Evolutionary conservation across 768 basidiomycete genomes (phyloP), one percentile per base, ranked within the genome.

Genomic region (Agrocybe chaxingu): DNA sequence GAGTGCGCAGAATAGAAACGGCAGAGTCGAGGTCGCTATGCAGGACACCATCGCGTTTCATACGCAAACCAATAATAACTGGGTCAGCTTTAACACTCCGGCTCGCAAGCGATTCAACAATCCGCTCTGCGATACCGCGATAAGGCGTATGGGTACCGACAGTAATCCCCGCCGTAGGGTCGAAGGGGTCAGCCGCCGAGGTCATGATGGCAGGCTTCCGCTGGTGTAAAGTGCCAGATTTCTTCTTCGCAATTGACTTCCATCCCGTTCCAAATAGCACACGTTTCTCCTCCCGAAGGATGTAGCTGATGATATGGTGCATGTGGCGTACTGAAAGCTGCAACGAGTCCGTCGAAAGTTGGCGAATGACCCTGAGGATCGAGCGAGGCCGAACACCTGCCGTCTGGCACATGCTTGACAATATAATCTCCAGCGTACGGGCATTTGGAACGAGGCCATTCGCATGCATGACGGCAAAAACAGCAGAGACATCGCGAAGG

Each of bases 41-140:
- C 40, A 79, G 63, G 13, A 81, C 70, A 7, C 76, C 81, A 52
- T 88, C 82, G 41, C 81, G 78, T 53, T 75, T 70, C 50, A 92
- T 81, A 39, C 85, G 82, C 55, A 88, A 66, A 7, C 78, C 80
- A 45, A 83, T 67, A 46, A 82, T 79, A 29, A 76, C 73, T 32
- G 73, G 68, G 61, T 91, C 85, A 52, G 76, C 76, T 56, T 73
- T 75, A 42, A 85, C 65, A 29, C 70, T 68, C 37, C 80, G 77
- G 11, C 63, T 66, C 29, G 63, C 57, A 33, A 89, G 64, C 6
- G 79, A 77, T 42, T 72, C 66, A 7, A 81, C 19, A 41, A 81
- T 61, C 7, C 80, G 69, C 32, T 63, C 66, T 10, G 58, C 53
- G 31, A 47, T 19, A 18, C 33, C 47, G 16, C 50, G 53, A 47